phyloP scores from a whole-genome alignment of 108 stramenopile species.

The Fistulifera pelliculosa region DNA sequence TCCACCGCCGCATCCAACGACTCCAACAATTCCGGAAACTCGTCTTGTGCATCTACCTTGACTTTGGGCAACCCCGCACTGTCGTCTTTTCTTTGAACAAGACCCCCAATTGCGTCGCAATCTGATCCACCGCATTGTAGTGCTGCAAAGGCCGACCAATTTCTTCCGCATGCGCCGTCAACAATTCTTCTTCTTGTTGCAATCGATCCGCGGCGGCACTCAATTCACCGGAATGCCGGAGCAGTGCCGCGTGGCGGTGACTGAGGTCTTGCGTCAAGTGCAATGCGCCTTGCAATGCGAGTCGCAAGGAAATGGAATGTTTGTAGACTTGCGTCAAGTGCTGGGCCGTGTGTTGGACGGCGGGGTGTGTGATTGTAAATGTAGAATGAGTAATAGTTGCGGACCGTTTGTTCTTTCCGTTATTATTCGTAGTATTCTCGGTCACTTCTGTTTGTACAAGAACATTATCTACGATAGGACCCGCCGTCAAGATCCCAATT shows the following conservation, averaged over 20 bases:
- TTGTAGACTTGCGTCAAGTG: constrained; percentile 43
- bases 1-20: constrained; percentile 71
- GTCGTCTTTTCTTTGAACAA: constrained; percentile 55
- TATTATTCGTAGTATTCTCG: constrained; percentile 7
- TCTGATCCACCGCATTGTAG: constrained; percentile 77
- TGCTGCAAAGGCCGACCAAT: constrained; percentile 78
- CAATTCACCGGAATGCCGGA: constrained; percentile 77
- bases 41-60: constrained; percentile 72
- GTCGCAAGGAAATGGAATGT: constrained; percentile 51
- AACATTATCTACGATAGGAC: constrained; percentile 43
- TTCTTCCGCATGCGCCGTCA: constrained; percentile 65
- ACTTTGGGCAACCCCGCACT: constrained; percentile 66
- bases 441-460: constrained; percentile 7
- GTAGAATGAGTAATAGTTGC: constrained; percentile 4
- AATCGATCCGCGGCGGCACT: constrained; percentile 84
- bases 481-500: constrained; percentile 66
- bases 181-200: constrained; percentile 61
- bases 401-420: not conserved
- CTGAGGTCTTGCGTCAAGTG: constrained; percentile 73
- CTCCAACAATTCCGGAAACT: constrained; percentile 48
- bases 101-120: constrained; percentile 68
- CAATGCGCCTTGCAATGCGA: constrained; percentile 59
- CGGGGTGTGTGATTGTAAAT: not conserved
- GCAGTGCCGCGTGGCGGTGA: constrained; percentile 64
- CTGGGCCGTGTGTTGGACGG: constrained; percentile 30